Conservation (phyloP, 768 basidiomycete species). For the Gloeostereum incarnatum region DNA sequence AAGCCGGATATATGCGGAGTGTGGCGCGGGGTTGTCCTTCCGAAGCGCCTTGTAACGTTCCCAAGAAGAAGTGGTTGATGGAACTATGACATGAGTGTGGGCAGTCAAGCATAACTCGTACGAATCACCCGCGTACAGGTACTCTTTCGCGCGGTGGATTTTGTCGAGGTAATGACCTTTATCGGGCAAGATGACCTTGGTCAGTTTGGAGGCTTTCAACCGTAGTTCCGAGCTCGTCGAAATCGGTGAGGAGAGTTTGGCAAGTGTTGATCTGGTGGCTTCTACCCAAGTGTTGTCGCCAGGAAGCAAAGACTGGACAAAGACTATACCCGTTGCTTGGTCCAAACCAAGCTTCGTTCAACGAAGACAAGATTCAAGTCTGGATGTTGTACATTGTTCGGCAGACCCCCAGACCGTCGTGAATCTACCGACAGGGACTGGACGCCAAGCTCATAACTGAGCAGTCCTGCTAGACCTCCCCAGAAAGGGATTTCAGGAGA, state of each 20-base stretch:
- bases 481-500: slow-evolving; percentile 59
- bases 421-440: slow-evolving; percentile 39
- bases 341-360: slow-evolving; percentile 74
- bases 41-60: slow-evolving; percentile 67
- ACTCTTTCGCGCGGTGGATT: slow-evolving; percentile 64
- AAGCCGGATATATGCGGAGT: slow-evolving; percentile 74
- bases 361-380: slow-evolving; percentile 74
- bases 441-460: slow-evolving; percentile 77
- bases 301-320: slow-evolving; percentile 57
- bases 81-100: slow-evolving; percentile 47
- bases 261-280: slow-evolving; percentile 25
- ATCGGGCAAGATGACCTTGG: slow-evolving; percentile 41
- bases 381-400: slow-evolving; percentile 33
- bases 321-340: slow-evolving; percentile 31
- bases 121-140: slow-evolving; percentile 75
- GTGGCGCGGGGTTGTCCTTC: slow-evolving; percentile 76
- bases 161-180: slow-evolving; percentile 52
- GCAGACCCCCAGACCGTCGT: slow-evolving; percentile 12
- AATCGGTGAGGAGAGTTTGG: slow-evolving; percentile 9
- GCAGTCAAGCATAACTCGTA: slow-evolving; percentile 92
- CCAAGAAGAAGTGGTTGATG: slow-evolving; percentile 49
- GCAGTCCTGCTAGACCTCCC: slow-evolving; percentile 72
- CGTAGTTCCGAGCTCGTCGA: neutral
- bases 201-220: slow-evolving; percentile 11
- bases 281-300: slow-evolving; percentile 55